Conservation (phyloP, 1,139 yeast species). For the Spathaspora jeffriesii region DNA sequence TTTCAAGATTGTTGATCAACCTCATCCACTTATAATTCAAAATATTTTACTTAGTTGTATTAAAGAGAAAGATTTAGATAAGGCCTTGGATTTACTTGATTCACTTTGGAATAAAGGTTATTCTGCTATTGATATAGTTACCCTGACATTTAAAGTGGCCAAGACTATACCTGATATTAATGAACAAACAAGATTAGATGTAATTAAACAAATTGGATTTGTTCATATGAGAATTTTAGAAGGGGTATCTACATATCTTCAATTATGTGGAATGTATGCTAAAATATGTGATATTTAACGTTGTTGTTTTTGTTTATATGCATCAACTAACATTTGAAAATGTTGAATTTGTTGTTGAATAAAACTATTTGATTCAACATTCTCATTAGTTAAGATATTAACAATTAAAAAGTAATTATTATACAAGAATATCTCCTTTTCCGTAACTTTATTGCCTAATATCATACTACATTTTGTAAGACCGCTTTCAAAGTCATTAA, state of each 20-base stretch:
- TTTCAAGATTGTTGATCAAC: conserved; percentile 94
- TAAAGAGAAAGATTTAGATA: conserved; percentile 54
- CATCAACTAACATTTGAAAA: conserved; percentile 61
- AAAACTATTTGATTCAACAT: conserved; percentile 37
- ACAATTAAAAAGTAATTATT: conserved; percentile 68
- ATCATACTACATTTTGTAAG: conserved; percentile 65
- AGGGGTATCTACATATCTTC: conserved; percentile 88
- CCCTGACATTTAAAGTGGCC: conserved; percentile 87
- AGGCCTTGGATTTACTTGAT: conserved; percentile 65
- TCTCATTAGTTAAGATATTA: conserved; percentile 48
- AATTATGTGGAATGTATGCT: conserved; percentile 81
- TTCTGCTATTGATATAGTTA: conserved; percentile 89
- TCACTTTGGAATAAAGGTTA: conserved; percentile 88
- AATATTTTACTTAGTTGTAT: conserved; percentile 65
- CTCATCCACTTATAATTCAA: conserved; percentile 87
- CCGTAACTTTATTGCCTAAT: conserved; percentile 36
- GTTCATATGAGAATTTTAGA: conserved; percentile 91
- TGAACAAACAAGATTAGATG: conserved; percentile 69
- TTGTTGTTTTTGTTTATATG: conserved; percentile 38
- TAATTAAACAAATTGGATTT: conserved; percentile 84
- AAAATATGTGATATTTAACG: conserved; percentile 43
- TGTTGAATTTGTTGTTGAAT: conserved; percentile 62
- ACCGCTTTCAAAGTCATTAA: conserved; percentile 78
- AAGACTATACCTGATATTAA: conserved; percentile 69
- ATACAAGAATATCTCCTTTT: conserved; percentile 71